A percentile compares a stretch with the other conserved stretches of the same genome.
Conservation (phyloP, 306 rosid species). For the Oxytropis ochrocephala region DNA sequence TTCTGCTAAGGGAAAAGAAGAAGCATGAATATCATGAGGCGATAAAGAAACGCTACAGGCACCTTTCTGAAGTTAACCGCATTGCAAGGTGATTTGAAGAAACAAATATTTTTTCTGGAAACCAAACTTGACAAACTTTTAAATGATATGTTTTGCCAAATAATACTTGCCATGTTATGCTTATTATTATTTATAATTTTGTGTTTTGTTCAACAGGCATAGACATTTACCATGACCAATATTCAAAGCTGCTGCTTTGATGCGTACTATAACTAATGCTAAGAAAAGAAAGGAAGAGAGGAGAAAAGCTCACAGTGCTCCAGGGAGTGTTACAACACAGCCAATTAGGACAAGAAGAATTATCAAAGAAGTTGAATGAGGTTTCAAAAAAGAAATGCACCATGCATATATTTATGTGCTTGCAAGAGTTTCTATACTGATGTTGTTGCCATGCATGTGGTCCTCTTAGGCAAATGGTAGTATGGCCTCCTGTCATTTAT, state of each 20-base stretch:
- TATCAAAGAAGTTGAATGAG: slow-evolving; percentile 57
- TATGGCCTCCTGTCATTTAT: background rate
- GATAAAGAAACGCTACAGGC: slow-evolving; percentile 72
- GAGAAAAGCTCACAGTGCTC: slow-evolving; percentile 83
- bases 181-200: background rate
- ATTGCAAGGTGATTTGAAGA: slow-evolving; percentile 51
- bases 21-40: slow-evolving; percentile 81
- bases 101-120: background rate
- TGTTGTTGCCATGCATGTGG: slow-evolving; percentile 1
- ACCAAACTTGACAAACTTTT: background rate
- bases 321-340: slow-evolving; percentile 54
- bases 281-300: slow-evolving; percentile 58
- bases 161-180: background rate
- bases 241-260: slow-evolving; percentile 50
- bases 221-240: slow-evolving; percentile 71
- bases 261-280: slow-evolving; percentile 55
- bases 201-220: slow-evolving; percentile 40
- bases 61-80: slow-evolving; percentile 81
- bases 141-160: background rate
- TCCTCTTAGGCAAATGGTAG: background rate
- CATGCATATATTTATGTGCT: background rate
- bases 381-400: background rate
- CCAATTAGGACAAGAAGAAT: slow-evolving; percentile 61
- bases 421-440: background rate
- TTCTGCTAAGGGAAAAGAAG: slow-evolving; percentile 84